These are phyloP conservation scores for Sicyos edulis DNA, from an alignment of 306 rosid species.

Conservation along the genomic window DNA sequence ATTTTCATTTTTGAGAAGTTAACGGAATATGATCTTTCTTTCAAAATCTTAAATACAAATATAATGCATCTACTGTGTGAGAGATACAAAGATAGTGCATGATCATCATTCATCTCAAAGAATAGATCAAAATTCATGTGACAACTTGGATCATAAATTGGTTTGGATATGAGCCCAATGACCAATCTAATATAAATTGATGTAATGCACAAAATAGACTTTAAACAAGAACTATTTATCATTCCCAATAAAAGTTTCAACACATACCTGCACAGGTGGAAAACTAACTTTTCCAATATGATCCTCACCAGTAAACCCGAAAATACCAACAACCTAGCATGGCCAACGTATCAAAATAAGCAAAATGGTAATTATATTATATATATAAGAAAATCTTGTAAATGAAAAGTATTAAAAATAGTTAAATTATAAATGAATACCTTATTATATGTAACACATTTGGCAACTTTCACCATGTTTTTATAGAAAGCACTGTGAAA, in stretches of 20 bases:
- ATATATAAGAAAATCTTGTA: background rate
- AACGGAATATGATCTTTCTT: background rate
- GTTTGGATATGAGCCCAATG: background rate
- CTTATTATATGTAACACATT: slow-evolving; percentile 80
- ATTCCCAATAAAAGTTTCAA: background rate
- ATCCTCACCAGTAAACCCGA: slow-evolving; percentile 89
- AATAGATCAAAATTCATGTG: slow-evolving; percentile 13
- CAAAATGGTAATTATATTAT: background rate
- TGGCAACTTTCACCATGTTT: slow-evolving; percentile 70
- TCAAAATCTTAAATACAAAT: background rate
- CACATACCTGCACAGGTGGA: slow-evolving; percentile 82
- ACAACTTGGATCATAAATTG: background rate
- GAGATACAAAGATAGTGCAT: background rate
- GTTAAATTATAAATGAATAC: slow-evolving; percentile 1
- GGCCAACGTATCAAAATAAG: slow-evolving; percentile 10
- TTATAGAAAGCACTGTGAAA: slow-evolving; percentile 67
- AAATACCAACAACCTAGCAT: slow-evolving; percentile 74
- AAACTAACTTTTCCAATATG: slow-evolving; percentile 92
- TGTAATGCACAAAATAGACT: background rate
- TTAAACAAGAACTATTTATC: background rate
- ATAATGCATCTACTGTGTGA: background rate
- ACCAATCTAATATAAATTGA: background rate
- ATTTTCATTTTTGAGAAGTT: background rate
- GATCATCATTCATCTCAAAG: slow-evolving; percentile 8
- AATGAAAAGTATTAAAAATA: background rate